A percentile compares a stretch with the other conserved stretches of the same genome.
Evolutionary conservation across 805 yeast genomes (phyloP).

Genomic region (Yamadazyma scolyti): DNA sequence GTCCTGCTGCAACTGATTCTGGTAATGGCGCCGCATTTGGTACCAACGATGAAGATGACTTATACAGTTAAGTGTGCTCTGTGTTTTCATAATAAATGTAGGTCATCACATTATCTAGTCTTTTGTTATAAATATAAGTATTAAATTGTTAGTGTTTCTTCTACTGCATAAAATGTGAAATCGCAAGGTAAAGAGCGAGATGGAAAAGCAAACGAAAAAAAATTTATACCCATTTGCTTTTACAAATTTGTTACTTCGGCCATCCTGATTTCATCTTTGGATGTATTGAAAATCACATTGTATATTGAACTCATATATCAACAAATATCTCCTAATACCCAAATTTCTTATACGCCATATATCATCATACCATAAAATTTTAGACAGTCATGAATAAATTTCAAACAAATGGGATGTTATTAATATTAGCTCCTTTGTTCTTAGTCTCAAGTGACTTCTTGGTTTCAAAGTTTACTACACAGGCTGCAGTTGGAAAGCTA

Average conservation of each 20-base stretch:
- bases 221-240: too few relatives aligned
- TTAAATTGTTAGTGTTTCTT: too few relatives aligned
- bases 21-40: conserved; percentile 44
- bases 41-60: conserved; percentile 56
- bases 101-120: not conserved
- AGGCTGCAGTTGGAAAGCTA: conserved; percentile 12
- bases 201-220: too few relatives aligned
- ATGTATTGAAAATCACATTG: too few relatives aligned
- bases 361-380: too few relatives aligned
- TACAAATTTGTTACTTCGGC: too few relatives aligned
- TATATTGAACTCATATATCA: too few relatives aligned
- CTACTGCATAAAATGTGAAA: too few relatives aligned
- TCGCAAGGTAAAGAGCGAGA: too few relatives aligned
- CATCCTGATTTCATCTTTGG: too few relatives aligned
- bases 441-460: conserved; percentile 27
- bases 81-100: not conserved
- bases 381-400: conserved; percentile 18
- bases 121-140: not conserved
- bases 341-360: too few relatives aligned
- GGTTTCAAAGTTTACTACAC: conserved; percentile 19
- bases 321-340: too few relatives aligned
- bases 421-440: conserved; percentile 27
- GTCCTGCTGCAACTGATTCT: conserved; percentile 17
- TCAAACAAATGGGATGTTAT: conserved; percentile 18
- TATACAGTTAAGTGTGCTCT: conserved; percentile 43